Conservation (phyloP, 768 basidiomycete species). For the Lactarius hengduanensis region DNA sequence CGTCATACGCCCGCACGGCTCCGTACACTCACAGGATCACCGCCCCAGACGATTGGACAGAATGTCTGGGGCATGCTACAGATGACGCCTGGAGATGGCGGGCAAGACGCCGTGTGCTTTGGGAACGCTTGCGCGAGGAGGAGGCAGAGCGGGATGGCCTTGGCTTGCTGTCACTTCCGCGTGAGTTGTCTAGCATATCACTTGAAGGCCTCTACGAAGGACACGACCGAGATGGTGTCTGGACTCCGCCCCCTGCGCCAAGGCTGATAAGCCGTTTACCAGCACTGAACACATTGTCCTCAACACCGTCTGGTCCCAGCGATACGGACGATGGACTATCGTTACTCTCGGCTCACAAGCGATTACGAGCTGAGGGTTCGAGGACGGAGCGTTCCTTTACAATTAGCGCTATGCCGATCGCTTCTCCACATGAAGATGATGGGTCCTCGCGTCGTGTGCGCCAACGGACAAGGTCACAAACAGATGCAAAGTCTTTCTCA, state of each 20-base stretch:
- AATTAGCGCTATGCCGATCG: conserved; percentile 5
- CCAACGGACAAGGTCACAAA: conserved; percentile 15
- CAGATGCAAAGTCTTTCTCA: conserved; percentile 16
- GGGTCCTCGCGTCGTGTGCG: conserved; percentile 15
- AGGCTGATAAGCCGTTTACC: conserved; percentile 16
- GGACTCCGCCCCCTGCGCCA: conserved; percentile 26
- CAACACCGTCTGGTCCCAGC: conserved; percentile 9
- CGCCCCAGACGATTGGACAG: conserved; percentile 24
- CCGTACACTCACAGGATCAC: not conserved
- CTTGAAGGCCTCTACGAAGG: conserved; percentile 16
- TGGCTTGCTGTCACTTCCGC: conserved; percentile 15
- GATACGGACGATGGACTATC: conserved; percentile 17
- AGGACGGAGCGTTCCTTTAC: conserved; percentile 22
- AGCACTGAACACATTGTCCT: conserved; percentile 8
- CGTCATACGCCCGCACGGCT: not conserved
- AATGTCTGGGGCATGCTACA: conserved; percentile 15
- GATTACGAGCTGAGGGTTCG: conserved; percentile 24
- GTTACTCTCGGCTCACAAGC: conserved; percentile 22
- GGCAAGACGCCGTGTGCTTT: conserved; percentile 27
- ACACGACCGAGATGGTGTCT: conserved; percentile 5
- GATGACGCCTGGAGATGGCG: conserved; percentile 26
- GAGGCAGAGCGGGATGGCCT: conserved; percentile 26
- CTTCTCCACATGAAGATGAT: conserved; percentile 20
- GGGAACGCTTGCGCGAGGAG: conserved; percentile 23
- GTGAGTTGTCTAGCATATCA: conserved; percentile 21